These are phyloP conservation scores for Kwoniella shivajii DNA, from an alignment of 1,284 basidiomycete genomes.

Conservation along the genomic window DNA sequence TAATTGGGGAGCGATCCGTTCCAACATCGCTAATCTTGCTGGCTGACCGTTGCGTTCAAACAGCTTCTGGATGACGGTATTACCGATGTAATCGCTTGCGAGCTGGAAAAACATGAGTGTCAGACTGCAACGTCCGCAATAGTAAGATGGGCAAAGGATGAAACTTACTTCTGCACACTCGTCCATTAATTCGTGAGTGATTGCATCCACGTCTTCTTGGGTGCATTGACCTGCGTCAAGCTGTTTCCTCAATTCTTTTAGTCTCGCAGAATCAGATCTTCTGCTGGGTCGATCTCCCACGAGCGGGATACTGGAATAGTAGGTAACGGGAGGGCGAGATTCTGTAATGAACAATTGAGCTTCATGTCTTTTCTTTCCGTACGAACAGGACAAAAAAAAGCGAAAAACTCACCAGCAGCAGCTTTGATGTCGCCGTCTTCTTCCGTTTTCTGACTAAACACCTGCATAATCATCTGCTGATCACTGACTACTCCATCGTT, in stretches of 20 bases:
- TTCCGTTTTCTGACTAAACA: slow-evolving; percentile 73
- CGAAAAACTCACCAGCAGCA: slow-evolving; percentile 78
- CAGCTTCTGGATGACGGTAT: slow-evolving; percentile 95
- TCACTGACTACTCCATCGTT: slow-evolving; percentile 70
- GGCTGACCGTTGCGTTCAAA: slow-evolving; percentile 83
- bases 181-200: slow-evolving; percentile 86
- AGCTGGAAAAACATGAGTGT: slow-evolving; percentile 61
- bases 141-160: background rate
- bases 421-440: slow-evolving; percentile 80
- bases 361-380: background rate
- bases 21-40: slow-evolving; percentile 85
- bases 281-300: slow-evolving; percentile 73
- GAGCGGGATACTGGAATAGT: slow-evolving; percentile 88
- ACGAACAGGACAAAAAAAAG: slow-evolving; percentile 23
- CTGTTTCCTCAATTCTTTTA: slow-evolving; percentile 90
- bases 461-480: slow-evolving; percentile 94
- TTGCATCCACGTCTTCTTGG: slow-evolving; percentile 84
- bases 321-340: slow-evolving; percentile 58
- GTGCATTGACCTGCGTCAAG: slow-evolving; percentile 79
- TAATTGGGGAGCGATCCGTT: slow-evolving; percentile 88
- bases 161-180: slow-evolving; percentile 56
- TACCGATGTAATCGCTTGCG: slow-evolving; percentile 98
- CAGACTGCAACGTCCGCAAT: background rate
- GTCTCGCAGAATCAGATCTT: slow-evolving; percentile 88
- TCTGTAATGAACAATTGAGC: slow-evolving; percentile 22